Evolutionary conservation across 305 asterid genomes (phyloP).

Genomic region (Lippia alba): DNA sequence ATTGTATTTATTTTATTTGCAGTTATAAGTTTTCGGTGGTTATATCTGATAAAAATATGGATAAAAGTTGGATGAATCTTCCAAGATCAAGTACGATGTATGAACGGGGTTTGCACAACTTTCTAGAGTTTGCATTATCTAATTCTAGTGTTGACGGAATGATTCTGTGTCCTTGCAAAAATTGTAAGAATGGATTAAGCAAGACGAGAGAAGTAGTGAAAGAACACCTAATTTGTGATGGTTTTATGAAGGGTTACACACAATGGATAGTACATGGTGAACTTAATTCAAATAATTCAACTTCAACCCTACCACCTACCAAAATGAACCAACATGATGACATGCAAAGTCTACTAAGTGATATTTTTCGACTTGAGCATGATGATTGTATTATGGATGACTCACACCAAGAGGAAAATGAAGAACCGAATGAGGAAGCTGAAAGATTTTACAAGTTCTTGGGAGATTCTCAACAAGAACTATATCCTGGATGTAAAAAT

Average conservation of each 20-base stretch:
- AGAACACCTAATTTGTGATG: too few relatives aligned
- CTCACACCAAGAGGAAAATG: too few relatives aligned
- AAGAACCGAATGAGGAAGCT: background rate
- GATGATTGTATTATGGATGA: background rate
- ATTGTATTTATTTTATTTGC: too few relatives aligned
- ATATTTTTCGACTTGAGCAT: too few relatives aligned
- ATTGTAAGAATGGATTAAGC: background rate
- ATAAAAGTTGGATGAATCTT: too few relatives aligned
- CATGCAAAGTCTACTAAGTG: too few relatives aligned
- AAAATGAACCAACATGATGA: background rate
- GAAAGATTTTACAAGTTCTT: slow-evolving; percentile 22
- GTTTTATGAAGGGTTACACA: too few relatives aligned
- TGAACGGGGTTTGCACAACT: background rate
- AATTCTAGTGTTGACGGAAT: background rate
- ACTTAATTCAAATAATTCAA: background rate
- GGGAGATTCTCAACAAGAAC: slow-evolving; percentile 4
- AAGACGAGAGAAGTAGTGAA: too few relatives aligned
- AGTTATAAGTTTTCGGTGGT: too few relatives aligned
- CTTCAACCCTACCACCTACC: background rate
- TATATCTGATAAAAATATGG: too few relatives aligned
- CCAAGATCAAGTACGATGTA: too few relatives aligned
- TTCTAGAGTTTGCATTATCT: background rate
- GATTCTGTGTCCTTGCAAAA: background rate
- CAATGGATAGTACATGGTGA: too few relatives aligned
- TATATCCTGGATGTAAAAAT: slow-evolving; percentile 22